phyloP scores from a whole-genome alignment of 306 rosid genomes.

The Coriaria nepalensis region DNA sequence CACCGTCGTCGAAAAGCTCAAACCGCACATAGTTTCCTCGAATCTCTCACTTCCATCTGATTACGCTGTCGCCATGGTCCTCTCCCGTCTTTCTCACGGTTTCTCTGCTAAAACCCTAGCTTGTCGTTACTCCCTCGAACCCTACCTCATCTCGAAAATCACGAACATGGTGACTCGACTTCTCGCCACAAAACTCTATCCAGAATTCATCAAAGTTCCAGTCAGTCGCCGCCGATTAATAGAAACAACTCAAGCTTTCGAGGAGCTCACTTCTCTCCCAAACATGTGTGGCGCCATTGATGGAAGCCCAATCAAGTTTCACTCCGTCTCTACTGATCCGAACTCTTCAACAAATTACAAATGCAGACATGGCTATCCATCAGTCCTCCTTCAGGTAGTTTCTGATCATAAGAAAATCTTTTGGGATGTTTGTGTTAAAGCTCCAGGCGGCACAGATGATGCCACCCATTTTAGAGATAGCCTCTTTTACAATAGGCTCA shows the following conservation, averaged over 20 bases:
- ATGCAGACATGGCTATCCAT: conserved; percentile 46
- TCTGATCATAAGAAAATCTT: conserved; percentile 77
- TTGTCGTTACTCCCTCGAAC: conserved; percentile 73
- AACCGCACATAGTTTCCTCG: conserved; percentile 69
- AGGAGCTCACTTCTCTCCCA: conserved; percentile 76
- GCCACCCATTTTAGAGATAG: conserved; percentile 73
- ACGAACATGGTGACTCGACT: conserved; percentile 95
- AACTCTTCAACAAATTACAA: conserved; percentile 29
- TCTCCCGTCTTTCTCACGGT: conserved; percentile 83
- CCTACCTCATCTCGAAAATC: conserved; percentile 79
- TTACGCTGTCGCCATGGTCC: conserved; percentile 88
- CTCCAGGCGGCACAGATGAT: conserved; percentile 65
- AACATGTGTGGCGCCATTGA: conserved; percentile 93
- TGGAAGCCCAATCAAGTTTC: conserved; percentile 48
- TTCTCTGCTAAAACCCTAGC: conserved; percentile 59
- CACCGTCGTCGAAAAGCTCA: conserved; percentile 77
- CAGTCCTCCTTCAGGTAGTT: conserved; percentile 76
- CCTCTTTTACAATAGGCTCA: conserved; percentile 43
- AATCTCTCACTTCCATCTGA: conserved; percentile 85
- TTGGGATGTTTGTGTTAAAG: conserved; percentile 94
- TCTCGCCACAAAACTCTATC: conserved; percentile 80
- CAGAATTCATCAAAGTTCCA: conserved; percentile 73
- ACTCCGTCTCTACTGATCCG: conserved; percentile 20
- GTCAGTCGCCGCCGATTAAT: conserved; percentile 57
- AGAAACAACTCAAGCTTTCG: conserved; percentile 69